These are phyloP conservation scores for Kitagawia praeruptora DNA, from an alignment of 129 eudicot species.

Conservation along the genomic window DNA sequence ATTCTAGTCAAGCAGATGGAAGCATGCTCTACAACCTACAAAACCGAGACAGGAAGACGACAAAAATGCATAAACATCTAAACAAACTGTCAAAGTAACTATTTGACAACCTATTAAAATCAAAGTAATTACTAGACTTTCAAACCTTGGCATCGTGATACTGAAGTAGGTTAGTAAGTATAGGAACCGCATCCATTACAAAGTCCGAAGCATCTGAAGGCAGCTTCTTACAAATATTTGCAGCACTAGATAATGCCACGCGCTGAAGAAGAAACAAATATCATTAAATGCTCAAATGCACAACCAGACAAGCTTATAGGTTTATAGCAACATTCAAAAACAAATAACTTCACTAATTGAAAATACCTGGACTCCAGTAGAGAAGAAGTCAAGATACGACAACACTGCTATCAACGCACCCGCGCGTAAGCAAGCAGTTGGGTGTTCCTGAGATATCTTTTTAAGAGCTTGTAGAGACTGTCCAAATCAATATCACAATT, in stretches of 20 bases:
- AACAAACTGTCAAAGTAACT: neutral
- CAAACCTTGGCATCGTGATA: constrained; percentile 88
- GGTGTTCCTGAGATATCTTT: constrained; percentile 98
- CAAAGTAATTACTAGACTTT: neutral
- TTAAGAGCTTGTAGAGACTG: constrained; percentile 97
- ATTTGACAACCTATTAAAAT: neutral
- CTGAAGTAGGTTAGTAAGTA: constrained; percentile 90
- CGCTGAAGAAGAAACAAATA: constrained; percentile 35
- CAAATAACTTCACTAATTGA: neutral
- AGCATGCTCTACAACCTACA: constrained; percentile 90
- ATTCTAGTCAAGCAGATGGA: constrained; percentile 94
- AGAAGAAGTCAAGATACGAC: constrained; percentile 91
- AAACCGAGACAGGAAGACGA: neutral
- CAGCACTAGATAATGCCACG: constrained; percentile 95
- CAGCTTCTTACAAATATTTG: constrained; percentile 98
- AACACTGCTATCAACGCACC: constrained; percentile 99
- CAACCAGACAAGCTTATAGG: neutral
- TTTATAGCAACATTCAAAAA: neutral
- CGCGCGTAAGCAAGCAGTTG: constrained; percentile 98
- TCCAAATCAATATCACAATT: neutral
- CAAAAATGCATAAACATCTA: neutral
- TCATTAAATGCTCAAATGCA: neutral
- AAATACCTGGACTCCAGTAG: constrained; percentile 96
- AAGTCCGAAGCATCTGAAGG: constrained; percentile 99
- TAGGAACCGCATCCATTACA: constrained; percentile 96